phyloP scores from a whole-genome alignment of 23 red algal species.

The Gracilaria domingensis region DNA sequence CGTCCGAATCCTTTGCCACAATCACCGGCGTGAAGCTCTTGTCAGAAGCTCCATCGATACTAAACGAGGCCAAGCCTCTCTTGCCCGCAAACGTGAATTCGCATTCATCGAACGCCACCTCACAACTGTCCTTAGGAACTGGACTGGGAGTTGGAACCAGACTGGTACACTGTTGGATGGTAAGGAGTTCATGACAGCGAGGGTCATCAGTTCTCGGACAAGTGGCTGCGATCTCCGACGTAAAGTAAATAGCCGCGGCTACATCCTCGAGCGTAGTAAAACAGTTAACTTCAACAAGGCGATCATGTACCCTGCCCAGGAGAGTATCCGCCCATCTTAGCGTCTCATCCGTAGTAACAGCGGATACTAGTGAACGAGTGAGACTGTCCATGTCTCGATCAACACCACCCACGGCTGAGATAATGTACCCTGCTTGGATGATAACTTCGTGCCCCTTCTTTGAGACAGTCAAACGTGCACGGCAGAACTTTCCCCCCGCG shows the following conservation, averaged over 20 bases:
- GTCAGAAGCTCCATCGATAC: neutral
- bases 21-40: slow-evolving; percentile 15
- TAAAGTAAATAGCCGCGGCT: neutral
- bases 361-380: neutral
- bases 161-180: neutral
- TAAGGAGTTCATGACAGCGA: neutral
- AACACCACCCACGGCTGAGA: neutral
- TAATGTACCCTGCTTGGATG: neutral
- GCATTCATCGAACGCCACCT: slow-evolving; percentile 19
- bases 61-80: neutral
- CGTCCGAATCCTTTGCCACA: neutral
- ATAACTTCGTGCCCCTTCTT: neutral
- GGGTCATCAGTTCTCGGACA: neutral
- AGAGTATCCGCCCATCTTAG: neutral
- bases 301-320: neutral
- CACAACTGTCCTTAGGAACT: neutral
- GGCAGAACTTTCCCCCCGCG: neutral
- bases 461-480: neutral
- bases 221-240: neutral
- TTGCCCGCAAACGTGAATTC: neutral
- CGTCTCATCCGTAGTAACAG: neutral
- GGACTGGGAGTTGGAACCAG: no score
- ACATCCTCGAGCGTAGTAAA: neutral
- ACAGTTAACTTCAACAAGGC: neutral
- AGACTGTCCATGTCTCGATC: neutral